Evolutionary conservation across 352 stramenopile genomes (phyloP).

Genomic region (Phytopythium boreale): DNA sequence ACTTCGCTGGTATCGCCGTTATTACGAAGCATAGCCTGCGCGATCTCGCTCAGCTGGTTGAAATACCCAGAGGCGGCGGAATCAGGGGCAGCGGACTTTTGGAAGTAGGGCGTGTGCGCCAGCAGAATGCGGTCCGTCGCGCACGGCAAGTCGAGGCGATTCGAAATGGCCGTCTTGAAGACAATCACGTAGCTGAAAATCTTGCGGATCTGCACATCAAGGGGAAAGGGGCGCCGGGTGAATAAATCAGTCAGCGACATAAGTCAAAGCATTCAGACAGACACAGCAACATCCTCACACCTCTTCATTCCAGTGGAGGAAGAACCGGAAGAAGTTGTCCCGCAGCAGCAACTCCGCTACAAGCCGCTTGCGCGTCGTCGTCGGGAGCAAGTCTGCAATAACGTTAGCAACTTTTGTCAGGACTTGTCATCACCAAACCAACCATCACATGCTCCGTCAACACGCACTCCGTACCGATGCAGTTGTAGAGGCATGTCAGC

Average conservation of each 20-base stretch:
- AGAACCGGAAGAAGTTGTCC: constrained; percentile 87
- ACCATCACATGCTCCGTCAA: background rate
- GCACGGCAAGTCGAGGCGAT: constrained; percentile 70
- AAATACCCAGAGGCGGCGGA: constrained; percentile 53
- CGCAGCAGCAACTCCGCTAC: constrained; percentile 73
- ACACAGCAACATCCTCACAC: constrained; percentile 15
- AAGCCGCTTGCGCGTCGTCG: constrained; percentile 56
- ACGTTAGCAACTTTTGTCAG: background rate
- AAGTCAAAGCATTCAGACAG: too few species aligned
- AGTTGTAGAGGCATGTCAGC: constrained; percentile 84
- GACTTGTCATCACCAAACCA: background rate
- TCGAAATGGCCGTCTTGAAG: constrained; percentile 77
- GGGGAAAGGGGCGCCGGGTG: background rate
- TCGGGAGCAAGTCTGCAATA: constrained; percentile 57
- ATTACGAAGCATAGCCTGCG: constrained; percentile 57
- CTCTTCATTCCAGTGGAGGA: constrained; percentile 90
- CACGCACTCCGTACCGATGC: constrained; percentile 45
- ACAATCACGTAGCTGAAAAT: constrained; percentile 86
- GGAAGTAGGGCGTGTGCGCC: constrained; percentile 69
- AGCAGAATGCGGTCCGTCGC: constrained; percentile 74
- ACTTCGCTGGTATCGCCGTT: constrained; percentile 19
- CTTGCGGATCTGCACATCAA: constrained; percentile 59
- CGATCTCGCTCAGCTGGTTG: constrained; percentile 70
- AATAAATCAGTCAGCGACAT: constrained; percentile 4
- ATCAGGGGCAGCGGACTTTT: constrained; percentile 27